Evolutionary conservation across 495 filamentous ascomycete species (phyloP).

Genomic region (Lepraria neglecta): DNA sequence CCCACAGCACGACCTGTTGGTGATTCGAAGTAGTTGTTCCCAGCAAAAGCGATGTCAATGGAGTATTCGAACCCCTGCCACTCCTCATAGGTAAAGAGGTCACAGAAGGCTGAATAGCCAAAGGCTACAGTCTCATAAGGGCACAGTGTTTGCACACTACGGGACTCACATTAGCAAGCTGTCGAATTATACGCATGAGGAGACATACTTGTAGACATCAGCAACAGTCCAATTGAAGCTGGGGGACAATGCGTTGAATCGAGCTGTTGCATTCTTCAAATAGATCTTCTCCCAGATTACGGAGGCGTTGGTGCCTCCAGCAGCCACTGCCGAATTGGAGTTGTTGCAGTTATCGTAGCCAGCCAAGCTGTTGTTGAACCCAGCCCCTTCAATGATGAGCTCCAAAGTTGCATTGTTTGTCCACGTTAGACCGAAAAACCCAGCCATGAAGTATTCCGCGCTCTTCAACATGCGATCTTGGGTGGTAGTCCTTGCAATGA

Average conservation of each 20-base stretch:
- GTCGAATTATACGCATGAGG: neutral
- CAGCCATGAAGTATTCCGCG: constrained; percentile 45
- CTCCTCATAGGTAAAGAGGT: constrained; percentile 51
- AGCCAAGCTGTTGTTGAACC: constrained; percentile 38
- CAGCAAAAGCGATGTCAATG: constrained; percentile 55
- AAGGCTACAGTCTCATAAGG: constrained; percentile 55
- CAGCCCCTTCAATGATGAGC: constrained; percentile 41
- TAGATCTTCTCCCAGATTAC: constrained; percentile 39
- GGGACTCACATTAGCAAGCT: neutral
- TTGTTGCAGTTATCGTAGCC: constrained; percentile 37
- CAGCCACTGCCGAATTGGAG: constrained; percentile 24
- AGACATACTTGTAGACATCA: constrained; percentile 42
- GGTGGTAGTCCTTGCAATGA: constrained; percentile 55
- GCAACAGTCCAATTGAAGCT: constrained; percentile 46
- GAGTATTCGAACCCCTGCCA: constrained; percentile 52
- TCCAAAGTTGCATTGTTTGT: constrained; percentile 47
- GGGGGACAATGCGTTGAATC: constrained; percentile 41
- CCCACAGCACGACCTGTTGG: constrained; percentile 56
- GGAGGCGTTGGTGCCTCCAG: constrained; percentile 32
- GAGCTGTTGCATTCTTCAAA: constrained; percentile 42
- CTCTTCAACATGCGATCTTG: constrained; percentile 46
- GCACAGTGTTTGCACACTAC: constrained; percentile 48
- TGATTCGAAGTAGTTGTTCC: constrained; percentile 52
- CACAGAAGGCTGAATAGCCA: constrained; percentile 52
- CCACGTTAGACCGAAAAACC: constrained; percentile 58